phyloP scores from a whole-genome alignment of 2,329 filamentous ascomycete genomes.

The Arthroderma sp. region DNA sequence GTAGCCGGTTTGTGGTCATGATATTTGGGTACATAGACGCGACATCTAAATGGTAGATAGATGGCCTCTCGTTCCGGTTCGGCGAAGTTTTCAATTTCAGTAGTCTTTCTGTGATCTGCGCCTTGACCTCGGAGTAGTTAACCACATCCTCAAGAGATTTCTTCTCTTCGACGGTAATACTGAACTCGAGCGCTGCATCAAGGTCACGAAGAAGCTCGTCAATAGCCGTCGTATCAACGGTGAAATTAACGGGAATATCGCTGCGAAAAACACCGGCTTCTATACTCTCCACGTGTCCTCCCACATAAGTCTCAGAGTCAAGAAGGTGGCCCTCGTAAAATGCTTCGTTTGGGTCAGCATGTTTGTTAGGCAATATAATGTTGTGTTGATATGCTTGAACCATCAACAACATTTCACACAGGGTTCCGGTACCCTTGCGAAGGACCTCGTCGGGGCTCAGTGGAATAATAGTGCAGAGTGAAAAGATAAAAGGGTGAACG shows the following conservation, averaged over 20 bases:
- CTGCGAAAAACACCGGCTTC: constrained; percentile 94
- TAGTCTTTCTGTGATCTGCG: constrained; percentile 63
- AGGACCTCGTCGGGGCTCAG: constrained; percentile 84
- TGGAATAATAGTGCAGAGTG: constrained; percentile 89
- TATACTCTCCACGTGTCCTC: constrained; percentile 97
- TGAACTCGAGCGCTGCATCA: constrained; percentile 80
- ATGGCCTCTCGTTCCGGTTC: constrained; percentile 69
- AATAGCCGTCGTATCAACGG: constrained; percentile 74
- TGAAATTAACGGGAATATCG: constrained; percentile 90
- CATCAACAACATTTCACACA: constrained; percentile 99
- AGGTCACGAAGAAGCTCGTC: constrained; percentile 80
- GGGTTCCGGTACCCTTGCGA: constrained; percentile 88
- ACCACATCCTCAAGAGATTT: constrained; percentile 66
- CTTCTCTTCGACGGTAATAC: constrained; percentile 71
- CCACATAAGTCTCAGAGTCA: constrained; percentile 95
- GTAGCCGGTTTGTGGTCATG: constrained; percentile 96
- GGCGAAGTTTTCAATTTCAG: constrained; percentile 66
- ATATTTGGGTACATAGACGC: constrained; percentile 99
- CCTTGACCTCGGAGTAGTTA: constrained; percentile 75
- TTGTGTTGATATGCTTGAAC: constrained; percentile 88
- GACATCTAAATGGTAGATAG: constrained; percentile 97
- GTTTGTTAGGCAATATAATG: constrained; percentile 93
- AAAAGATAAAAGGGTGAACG: constrained; percentile 99
- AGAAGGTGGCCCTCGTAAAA: constrained; percentile 96
- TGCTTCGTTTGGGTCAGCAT: constrained; percentile 75